phyloP scores from a whole-genome alignment of 2,329 filamentous ascomycete genomes.

The Colletotrichum spaethianum region DNA sequence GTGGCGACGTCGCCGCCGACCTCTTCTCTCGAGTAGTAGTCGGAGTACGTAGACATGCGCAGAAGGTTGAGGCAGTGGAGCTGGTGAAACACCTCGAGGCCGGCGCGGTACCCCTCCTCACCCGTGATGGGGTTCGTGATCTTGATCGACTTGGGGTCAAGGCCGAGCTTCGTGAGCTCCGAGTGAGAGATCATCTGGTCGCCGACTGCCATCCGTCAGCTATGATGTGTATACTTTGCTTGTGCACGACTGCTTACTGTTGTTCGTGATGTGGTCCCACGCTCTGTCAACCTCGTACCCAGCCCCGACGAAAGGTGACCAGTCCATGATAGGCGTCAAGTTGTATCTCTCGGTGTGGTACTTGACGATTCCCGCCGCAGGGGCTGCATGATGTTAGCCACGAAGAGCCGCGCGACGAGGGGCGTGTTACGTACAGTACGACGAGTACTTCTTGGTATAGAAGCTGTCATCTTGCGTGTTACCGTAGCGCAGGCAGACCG shows the following conservation, averaged over 20 bases:
- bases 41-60: conserved; percentile 63
- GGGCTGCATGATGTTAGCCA: conserved; percentile 53
- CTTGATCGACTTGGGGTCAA: conserved; percentile 67
- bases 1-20: conserved; percentile 64
- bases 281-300: conserved; percentile 70
- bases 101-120: conserved; percentile 71
- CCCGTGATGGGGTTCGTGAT: conserved; percentile 70
- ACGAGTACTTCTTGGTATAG: conserved; percentile 58
- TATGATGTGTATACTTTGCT: not conserved
- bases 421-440: conserved; percentile 56
- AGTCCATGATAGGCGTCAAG: conserved; percentile 59
- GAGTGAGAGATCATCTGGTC: conserved; percentile 71
- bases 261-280: conserved; percentile 69
- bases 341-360: conserved; percentile 67
- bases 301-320: conserved; percentile 67
- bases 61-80: conserved; percentile 65
- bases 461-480: conserved; percentile 51
- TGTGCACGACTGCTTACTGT: conserved; percentile 46
- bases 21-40: conserved; percentile 60
- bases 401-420: not conserved
- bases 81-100: conserved; percentile 71
- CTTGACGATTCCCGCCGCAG: conserved; percentile 61
- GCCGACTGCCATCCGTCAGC: conserved; percentile 59
- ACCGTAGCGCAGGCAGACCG: conserved; percentile 55
- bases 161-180: conserved; percentile 67